Evolutionary conservation across 73 alveolate genomes (phyloP), one percentile per base, ranked within the genome.

Genomic region (Tetrahymena thermophila): DNA sequence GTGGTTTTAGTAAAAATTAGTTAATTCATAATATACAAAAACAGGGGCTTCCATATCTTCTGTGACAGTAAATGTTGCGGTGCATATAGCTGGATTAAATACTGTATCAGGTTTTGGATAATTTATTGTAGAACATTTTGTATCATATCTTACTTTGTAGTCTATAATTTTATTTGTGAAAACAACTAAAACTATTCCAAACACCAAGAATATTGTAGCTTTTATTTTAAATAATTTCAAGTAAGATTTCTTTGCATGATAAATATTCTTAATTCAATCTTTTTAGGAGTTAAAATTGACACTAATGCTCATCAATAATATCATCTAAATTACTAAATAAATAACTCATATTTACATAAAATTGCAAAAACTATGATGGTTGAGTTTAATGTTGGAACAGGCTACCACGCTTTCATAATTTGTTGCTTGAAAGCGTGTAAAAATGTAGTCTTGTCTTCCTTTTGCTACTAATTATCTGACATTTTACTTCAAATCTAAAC

Each of bases 1-100:
- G 94, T 98, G 98, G 96, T 97, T 98, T 97, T 98, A 98, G 56
- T 94, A 98, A 93, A 98, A 97, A 23, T 98, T 98, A 42, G 97
- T 96, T 94, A 98, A 94, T 93, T 97, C 97, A 94, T 98, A 98
- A 97, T 98, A 98, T 38, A 98, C 71, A 94, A 97, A 96, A 44
- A 98, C 96, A 14, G 98, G 98, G 1, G 56, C 56, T 58, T 97
- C 95, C 98, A 98, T 98, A 93, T 97, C 95, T 71, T 71, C 89
- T n/a, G 42, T 3, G 4, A 71, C 89, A 71, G 2, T 31, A 71
- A 71, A 23, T 1, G 3, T 1, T n/a, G n/a, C 40, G 1, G 35
- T 71, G 17, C 89, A 71, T 1, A 28, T 31, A n/a, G 37, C 35
- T 71, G 89, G 89, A 19, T 0, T 19, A 25, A 28, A 17, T 71